Conservation (phyloP, 78 protist genomes). For the Dictyostelium purpureum region DNA sequence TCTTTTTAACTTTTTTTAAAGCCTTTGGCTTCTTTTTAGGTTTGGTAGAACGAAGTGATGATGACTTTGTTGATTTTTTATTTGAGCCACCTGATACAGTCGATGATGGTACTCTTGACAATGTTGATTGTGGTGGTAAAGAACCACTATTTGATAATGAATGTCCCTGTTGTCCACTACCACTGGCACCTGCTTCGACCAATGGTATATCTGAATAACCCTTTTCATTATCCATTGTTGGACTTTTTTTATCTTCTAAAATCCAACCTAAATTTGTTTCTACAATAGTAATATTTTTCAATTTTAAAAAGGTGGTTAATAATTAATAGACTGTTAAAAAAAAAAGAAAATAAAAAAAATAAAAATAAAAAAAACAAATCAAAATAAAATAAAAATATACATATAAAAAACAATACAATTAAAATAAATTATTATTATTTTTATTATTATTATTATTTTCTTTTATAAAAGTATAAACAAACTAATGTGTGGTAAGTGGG, state of each 20-base stretch:
- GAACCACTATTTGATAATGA: background rate
- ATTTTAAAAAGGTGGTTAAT: background rate
- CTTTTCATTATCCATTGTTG: background rate
- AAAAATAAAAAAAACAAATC: too few relatives aligned
- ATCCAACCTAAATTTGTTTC: conserved; percentile 35
- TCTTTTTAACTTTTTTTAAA: conserved; percentile 49
- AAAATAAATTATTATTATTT: too few relatives aligned
- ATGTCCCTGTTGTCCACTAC: background rate
- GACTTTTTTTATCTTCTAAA: conserved; percentile 17
- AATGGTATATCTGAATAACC: conserved; percentile 6
- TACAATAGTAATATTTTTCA: background rate
- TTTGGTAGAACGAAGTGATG: conserved; percentile 35
- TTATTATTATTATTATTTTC: too few relatives aligned
- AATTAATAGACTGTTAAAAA: background rate
- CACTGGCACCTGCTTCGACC: background rate
- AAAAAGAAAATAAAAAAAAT: too few relatives aligned
- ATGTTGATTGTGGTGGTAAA: conserved; percentile 12
- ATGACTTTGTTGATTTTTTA: background rate
- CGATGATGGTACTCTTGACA: background rate
- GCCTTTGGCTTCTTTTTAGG: conserved; percentile 71
- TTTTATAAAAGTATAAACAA: too few relatives aligned
- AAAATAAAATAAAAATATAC: too few relatives aligned
- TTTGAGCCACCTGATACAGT: background rate
- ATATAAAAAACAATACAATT: too few relatives aligned
- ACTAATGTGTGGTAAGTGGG: too few relatives aligned